Evolutionary conservation across 2,329 filamentous ascomycete genomes (phyloP), one percentile per base, ranked within the genome.

Genomic region (Alternaria incomplexa): DNA sequence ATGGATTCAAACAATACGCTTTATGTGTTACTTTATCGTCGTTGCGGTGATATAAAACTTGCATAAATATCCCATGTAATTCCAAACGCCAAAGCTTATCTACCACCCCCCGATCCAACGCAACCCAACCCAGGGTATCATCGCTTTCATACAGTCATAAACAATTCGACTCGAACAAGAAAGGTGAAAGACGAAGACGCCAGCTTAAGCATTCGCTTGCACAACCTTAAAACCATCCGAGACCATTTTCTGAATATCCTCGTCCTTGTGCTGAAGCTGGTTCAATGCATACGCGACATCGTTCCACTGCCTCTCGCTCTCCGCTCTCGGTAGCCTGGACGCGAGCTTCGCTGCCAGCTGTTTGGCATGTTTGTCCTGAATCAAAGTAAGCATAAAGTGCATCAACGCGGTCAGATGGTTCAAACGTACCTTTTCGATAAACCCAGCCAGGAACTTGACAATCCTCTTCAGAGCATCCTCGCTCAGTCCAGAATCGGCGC

Each of bases 241-340:
- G 17, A 96, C 85, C 62, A 90, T 78, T 83, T 93, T 96, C 62
- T 87, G 85, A 61, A 97, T 96, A 48, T 96, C 93, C 75, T 97
- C 93, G 73, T 95, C 95, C 84, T 96, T 96, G 79, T 99, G 96
- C 75, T 93, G 94, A 60, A 99, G 82, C 63, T 97, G 81, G 3
- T 93, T 93, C 63, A 99, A 82, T 4, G 94, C 94, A 83, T 93
- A 99, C 0, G 95, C 93, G 46, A 98, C 94, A 81, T 99, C 96
- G 77, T 95, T 97, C 96, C 96, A 99, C 78, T 98, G 94, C 67
- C 94, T 86, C 82, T 99, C 95, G 51, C 87, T 97, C 77, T 97
- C 94, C 75, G 94, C 97, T 50, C 95, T 87, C 1, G 87, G 85
- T 47, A 99, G 85, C 68, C 96, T 88, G 6, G 94, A 93, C 1